Base-by-base conservation (phyloP, 495 filamentous ascomycete genomes). In the Penicillium odoratum region DNA sequence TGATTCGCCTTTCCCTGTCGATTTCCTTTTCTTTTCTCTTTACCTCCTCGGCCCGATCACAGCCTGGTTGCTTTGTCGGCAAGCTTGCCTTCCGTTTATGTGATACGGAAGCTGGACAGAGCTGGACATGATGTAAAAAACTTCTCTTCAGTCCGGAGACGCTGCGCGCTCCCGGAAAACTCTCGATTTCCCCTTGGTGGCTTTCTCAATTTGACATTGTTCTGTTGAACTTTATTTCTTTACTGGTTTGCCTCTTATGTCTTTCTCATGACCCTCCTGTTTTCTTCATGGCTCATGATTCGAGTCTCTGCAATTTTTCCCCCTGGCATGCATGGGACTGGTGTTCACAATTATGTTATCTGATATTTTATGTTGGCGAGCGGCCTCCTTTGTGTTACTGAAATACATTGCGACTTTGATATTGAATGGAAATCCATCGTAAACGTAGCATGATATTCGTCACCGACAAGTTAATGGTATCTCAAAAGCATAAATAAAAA, bases 21-120 rank as follows among this genome's bases (percentile, higher is more conserved):
- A 31, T 57, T 48, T 58, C 44, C 56, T 58, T 46, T 56, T 64
- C 58, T 55, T 60, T 49, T 61, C 57, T 63, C 62, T 49, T 68
- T 51, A 21, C 46, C 61, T 57, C 42, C 51, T 56, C 44, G 62
- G 60, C 55, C 63, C 58, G 62, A 66, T 65, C 58, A 62, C 38
- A 72, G 75, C 74, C 75, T 76, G 73, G 73, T 69, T 76, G 75
- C 74, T 73, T 70, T 58, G 62, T 65, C 65, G 67, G 67, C 61
- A 56, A 64, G 55, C 58, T 63, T 64, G 58, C 56, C 56, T 61
- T 16, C 49, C 53, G 59, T 59, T 61, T 62, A 66, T 64, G 60
- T 64, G 59, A 63, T 55, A 66, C 63, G 64, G 13, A 11, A 33
- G 30, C 30, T 33, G 66, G 64, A 68, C 60, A 69, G 61, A 68